Evolutionary conservation across 108 stramenopile species (phyloP), one percentile per base, ranked within the genome.

Genomic region (Nannochloropsis granulata): DNA sequence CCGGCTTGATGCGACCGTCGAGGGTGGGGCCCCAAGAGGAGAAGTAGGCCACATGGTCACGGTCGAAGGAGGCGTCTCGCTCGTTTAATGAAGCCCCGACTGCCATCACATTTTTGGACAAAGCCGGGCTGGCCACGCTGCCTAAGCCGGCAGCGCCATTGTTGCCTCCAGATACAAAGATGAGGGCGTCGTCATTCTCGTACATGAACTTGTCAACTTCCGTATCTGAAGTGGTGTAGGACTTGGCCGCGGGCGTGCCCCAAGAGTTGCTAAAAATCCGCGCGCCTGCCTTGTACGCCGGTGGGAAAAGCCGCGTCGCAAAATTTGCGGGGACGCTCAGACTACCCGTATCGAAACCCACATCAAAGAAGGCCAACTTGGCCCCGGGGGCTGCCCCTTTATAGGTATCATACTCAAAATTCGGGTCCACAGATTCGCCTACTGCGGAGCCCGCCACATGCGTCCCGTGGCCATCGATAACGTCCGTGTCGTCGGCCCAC

Each of bases 1-100:
- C 90, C 13, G 90, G 90, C 86, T 90, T 90, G 79, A 90, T 87
- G 43, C 90, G 84, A 21, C 89, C 88, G 45, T 90, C 89, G 24
- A 46, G 25, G 23, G 86, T 90, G 44, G 89, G 89, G 13, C 90
- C 90, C 84, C 44, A 71, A 14, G 86, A 85, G 11, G 83, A 84
- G 44, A 90, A 90, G 87, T 85, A 89, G 23, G 90, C 87, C 26
- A 90, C 78, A 71, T 71, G 56, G n/a, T 16, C n/a, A 12, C 34
- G 43, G 24, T 86, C 86, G 80, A 88, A 89, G 10, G 80, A 43
- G 43, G 83, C 83, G 43, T 81, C 80, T 19, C 78, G 82, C 0
- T 83, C 83, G 78, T 43, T 90, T 44, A 86, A 43, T 21, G 86
- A 80, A 0, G 86, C 84, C 25, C 89, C 90, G n/a, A 89, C 90